A percentile compares a stretch with the other conserved stretches of the same genome.
Evolutionary conservation across 2,329 filamentous ascomycete genomes (phyloP).

Genomic region (Penicillium sp.): DNA sequence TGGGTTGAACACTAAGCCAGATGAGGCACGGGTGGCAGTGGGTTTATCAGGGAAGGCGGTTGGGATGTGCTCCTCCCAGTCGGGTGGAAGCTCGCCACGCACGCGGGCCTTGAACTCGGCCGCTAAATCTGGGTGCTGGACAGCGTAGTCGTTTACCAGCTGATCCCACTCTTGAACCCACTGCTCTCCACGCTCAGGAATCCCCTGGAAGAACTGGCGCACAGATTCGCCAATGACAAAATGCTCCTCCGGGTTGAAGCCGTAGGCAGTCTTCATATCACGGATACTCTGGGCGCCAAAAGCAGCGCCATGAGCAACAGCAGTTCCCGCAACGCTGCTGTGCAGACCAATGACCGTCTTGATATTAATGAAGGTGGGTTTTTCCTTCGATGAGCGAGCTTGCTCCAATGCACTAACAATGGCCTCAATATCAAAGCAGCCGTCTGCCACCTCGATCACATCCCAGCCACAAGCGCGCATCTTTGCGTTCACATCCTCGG

Average conservation of each 20-base stretch:
- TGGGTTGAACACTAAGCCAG: constrained; percentile 52
- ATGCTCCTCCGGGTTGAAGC: constrained; percentile 49
- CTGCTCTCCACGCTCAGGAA: constrained; percentile 45
- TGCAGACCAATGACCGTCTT: constrained; percentile 56
- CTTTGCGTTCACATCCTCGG: constrained; percentile 55
- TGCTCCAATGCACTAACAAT: constrained; percentile 49
- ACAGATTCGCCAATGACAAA: constrained; percentile 49
- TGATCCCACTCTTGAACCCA: constrained; percentile 50
- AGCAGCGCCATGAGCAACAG: constrained; percentile 57
- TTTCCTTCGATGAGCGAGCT: constrained; percentile 44
- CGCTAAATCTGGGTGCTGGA: constrained; percentile 46
- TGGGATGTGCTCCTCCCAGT: constrained; percentile 54
- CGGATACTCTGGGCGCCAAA: constrained; percentile 55
- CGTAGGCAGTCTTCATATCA: constrained; percentile 52
- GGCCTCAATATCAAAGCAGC: constrained; percentile 49
- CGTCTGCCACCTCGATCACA: constrained; percentile 54
- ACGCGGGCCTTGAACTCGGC: constrained; percentile 50
- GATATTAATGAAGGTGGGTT: constrained; percentile 59
- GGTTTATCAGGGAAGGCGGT: constrained; percentile 47
- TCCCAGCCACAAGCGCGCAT: constrained; percentile 58
- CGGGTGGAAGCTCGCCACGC: constrained; percentile 46
- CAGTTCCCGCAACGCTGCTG: constrained; percentile 43
- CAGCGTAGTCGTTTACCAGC: constrained; percentile 44
- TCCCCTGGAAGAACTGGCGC: constrained; percentile 52
- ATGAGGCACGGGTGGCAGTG: constrained; percentile 50